Conservation (phyloP, 371 early-diverging fungal species). For the Lichtheimia corymbifera region DNA sequence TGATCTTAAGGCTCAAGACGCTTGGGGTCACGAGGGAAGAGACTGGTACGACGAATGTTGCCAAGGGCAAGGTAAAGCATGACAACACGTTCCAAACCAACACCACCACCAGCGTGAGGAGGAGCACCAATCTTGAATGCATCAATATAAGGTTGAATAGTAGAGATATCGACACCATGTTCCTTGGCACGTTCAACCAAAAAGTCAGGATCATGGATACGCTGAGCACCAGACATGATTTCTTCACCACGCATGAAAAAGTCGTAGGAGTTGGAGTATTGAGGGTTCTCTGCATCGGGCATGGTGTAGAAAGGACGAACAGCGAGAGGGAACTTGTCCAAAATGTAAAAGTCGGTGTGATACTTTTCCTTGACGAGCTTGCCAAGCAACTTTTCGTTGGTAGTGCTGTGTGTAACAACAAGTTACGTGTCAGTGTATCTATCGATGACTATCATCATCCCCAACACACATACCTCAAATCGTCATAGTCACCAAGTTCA, state of each 20-base stretch:
- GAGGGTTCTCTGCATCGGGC: slow-evolving; percentile 87
- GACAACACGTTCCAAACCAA: slow-evolving; percentile 98
- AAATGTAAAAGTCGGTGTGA: slow-evolving; percentile 98
- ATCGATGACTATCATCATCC: background rate
- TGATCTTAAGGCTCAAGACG: slow-evolving; percentile 87
- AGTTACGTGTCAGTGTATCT: slow-evolving; percentile 9
- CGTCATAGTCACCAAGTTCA: slow-evolving; percentile 93
- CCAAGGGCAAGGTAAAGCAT: slow-evolving; percentile 96
- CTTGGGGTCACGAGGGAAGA: slow-evolving; percentile 99
- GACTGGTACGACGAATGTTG: slow-evolving; percentile 95
- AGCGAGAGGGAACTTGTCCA: slow-evolving; percentile 98
- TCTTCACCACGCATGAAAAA: slow-evolving; percentile 99
- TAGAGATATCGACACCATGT: slow-evolving; percentile 82
- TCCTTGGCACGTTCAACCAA: slow-evolving; percentile 83
- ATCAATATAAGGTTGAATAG: slow-evolving; percentile 94
- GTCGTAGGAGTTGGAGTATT: slow-evolving; percentile 99
- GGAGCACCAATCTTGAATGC: slow-evolving; percentile 99
- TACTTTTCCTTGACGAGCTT: slow-evolving; percentile 93
- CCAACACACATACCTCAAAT: slow-evolving; percentile 59
- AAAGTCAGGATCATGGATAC: slow-evolving; percentile 93
- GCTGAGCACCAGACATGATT: slow-evolving; percentile 99
- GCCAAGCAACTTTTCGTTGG: slow-evolving; percentile 94
- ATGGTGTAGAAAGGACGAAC: slow-evolving; percentile 99
- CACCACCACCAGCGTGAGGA: slow-evolving; percentile 99
- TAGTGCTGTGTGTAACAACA: slow-evolving; percentile 57